Evolutionary conservation across 306 rosid species (phyloP), one percentile per base, ranked within the genome.

Genomic region (Oxytropis ochrocephala): DNA sequence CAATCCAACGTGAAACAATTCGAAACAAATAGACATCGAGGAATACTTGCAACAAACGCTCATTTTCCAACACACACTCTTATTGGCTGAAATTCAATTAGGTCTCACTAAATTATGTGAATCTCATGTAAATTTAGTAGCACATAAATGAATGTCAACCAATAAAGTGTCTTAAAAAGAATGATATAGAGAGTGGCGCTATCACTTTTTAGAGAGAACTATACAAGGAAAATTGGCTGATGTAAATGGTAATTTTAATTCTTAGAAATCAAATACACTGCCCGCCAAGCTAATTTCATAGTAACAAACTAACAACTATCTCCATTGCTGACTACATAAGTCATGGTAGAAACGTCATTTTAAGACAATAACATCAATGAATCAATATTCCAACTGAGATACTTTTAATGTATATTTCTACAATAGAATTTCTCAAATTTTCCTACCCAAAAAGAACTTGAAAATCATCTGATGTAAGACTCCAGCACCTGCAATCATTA

Each of bases 401-500:
- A 38, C 47, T 44, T 59, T 53, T 12, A 46, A 39, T 36, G 39
- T 13, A 43, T 67, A 53, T 73, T 18, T 65, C 68, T 59, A 79
- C 32, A 27, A 39, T 42, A 63, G 21, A 67, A 64, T 72, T 67
- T 64, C 41, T 55, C 51, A 41, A 64, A 62, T 11, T 56, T 53
- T 27, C 46, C 78, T 46, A 19, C 18, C 69, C 12, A 64, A 46
- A 49, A 58, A 74, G 27, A 65, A 49, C 21, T 64, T 48, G 68
- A 70, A 70, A 77, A 67, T 35, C 74, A 35, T 78, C 50, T 19
- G 61, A 21, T 13, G 49, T 39, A 41, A 21, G 11, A 53, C 49
- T 35, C 66, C 46, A 52, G 65, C 53, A 66, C 76, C 81, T 67
- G 75, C 72, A 58, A 67, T 50, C 62, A 77, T 67, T 43, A 67